Conservation (phyloP, 2,329 filamentous ascomycete genomes). For the Hawksworthiomyces lignivorus region DNA sequence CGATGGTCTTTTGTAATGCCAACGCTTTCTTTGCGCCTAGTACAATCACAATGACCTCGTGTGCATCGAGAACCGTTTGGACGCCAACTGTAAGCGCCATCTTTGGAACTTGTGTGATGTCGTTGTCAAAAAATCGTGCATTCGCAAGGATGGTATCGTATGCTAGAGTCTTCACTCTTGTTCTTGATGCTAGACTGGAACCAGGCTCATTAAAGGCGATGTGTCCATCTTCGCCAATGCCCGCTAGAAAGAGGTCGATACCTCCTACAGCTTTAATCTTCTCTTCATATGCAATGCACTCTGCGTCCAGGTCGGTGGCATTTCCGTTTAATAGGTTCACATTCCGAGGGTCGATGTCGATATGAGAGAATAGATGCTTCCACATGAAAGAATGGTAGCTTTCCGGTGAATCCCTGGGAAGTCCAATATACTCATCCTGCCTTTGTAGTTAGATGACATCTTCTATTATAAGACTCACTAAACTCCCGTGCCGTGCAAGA, state of each 20-base stretch:
- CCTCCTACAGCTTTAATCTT: conserved; percentile 60
- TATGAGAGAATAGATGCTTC: conserved; percentile 67
- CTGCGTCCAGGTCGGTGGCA: conserved; percentile 56
- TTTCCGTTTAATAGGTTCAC: conserved; percentile 71
- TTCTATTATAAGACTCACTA: no score
- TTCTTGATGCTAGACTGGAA: conserved; percentile 59
- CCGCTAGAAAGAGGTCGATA: conserved; percentile 68
- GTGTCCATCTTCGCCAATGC: conserved; percentile 68
- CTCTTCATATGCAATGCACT: conserved; percentile 65
- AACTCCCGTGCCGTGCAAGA: no score
- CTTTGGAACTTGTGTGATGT: conserved; percentile 55
- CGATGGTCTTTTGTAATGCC: conserved; percentile 64
- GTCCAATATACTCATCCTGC: conserved; percentile 61
- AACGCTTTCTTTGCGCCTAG: conserved; percentile 64
- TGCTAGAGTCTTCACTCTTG: conserved; percentile 66
- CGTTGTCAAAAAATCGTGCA: conserved; percentile 61
- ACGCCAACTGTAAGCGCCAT: conserved; percentile 60
- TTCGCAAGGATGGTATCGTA: conserved; percentile 72
- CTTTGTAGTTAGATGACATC: no score
- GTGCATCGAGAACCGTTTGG: conserved; percentile 51
- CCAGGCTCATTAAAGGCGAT: conserved; percentile 77
- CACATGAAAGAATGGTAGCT: conserved; percentile 79
- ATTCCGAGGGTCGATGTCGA: conserved; percentile 60
- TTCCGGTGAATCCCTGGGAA: conserved; percentile 64
- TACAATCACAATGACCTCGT: conserved; percentile 66